Evolutionary conservation across 768 basidiomycete genomes (phyloP), one percentile per base, ranked within the genome.

Genomic region (Macrocybe gigantea): DNA sequence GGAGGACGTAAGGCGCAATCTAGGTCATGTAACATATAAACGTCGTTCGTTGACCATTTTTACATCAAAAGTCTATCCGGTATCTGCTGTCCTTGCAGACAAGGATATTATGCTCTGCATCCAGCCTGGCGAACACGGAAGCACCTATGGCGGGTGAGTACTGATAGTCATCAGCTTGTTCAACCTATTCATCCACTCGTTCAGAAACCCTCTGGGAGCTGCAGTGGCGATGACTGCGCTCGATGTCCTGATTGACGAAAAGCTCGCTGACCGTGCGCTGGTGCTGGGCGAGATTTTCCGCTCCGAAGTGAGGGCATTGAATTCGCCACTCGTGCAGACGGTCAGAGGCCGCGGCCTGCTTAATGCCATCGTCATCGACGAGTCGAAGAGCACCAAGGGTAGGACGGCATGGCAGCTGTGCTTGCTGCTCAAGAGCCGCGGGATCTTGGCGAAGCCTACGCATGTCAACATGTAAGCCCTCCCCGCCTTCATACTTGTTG

Each of bases 381-480:
- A 97, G 71, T 65, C 68, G 51, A 79, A 79, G 71, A 91, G 87
- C 57, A 65, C 53, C 41, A 87, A 80, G 66, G 85, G 88, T 11
- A 72, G 92, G 44, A 85, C 88, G 1, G 96, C 94, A 5, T 99
- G 95, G 96, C 91, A 98, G 64, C 74, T 98, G 45, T 98, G 96
- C 67, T 61, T 98, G 61, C 65, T 97, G 59, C 67, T 98, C 64
- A 95, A 94, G 83, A 85, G 83, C 56, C 79, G 89, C 40, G 93
- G 93, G 4, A 79, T 97, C 47, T 70, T 99, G 53, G 95, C 94
- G 30, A 98, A 99, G 74, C 94, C 96, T 9, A 97, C 95, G 0
- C 93, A 96, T 60, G 79, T 84, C 29, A 95, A 95, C 66, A 92
- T 90, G 92, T 94, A 57, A 57, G 91, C 74, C 12, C 12, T 37